These are phyloP conservation scores for Trichoderma atroviride DNA, from an alignment of 2,329 filamentous ascomycete genomes.

Conservation along the genomic window DNA sequence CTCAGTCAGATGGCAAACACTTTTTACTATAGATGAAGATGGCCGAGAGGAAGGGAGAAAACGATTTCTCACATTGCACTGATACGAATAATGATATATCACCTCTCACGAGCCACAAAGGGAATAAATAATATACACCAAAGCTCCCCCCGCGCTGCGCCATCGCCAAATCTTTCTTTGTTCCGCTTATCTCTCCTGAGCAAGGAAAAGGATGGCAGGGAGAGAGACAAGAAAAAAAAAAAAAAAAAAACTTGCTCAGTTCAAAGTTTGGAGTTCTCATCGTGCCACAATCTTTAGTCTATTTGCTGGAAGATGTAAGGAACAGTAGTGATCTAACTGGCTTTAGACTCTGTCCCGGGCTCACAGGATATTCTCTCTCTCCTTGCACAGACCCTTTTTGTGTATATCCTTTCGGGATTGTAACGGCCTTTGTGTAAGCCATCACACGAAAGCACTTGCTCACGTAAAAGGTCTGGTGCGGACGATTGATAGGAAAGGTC, in stretches of 20 bases:
- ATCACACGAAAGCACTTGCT: not conserved
- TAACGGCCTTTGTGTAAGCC: constrained; percentile 4
- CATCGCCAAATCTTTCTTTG: not conserved
- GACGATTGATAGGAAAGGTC: not conserved
- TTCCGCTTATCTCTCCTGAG: not conserved
- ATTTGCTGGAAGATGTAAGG: not conserved
- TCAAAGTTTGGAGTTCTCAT: not conserved
- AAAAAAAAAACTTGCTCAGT: not conserved
- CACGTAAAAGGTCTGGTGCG: not conserved
- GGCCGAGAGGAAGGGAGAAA: not conserved
- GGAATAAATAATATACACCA: not conserved
- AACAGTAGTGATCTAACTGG: constrained; percentile 18
- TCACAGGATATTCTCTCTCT: not conserved
- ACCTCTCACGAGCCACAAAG: constrained; percentile 14
- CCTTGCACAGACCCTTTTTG: constrained; percentile 13
- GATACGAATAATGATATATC: constrained; percentile 18
- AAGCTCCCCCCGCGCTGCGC: not conserved
- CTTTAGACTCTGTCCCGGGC: constrained; percentile 24
- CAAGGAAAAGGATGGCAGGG: not conserved
- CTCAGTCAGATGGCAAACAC: not conserved
- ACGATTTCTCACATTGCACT: constrained; percentile 10
- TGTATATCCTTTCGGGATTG: not conserved
- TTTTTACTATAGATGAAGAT: not conserved
- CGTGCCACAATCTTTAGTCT: constrained; percentile 2
- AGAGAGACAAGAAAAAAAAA: not conserved